Evolutionary conservation across 2,329 filamentous ascomycete species (phyloP).

Genomic region (Penicillium janthinellum): DNA sequence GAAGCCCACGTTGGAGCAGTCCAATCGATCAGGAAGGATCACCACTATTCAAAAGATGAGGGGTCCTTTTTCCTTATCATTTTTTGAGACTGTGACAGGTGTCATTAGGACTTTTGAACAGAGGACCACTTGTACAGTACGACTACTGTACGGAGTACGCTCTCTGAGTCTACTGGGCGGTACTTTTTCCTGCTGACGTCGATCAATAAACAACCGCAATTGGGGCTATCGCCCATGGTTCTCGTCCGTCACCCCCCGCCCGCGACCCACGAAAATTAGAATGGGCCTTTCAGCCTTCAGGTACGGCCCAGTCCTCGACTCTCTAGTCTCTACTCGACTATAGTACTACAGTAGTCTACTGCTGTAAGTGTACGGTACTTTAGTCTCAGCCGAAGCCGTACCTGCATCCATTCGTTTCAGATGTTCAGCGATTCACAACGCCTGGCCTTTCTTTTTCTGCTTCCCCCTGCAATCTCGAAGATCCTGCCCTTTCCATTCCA

Average conservation of each 20-base stretch:
- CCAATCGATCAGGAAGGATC: not conserved
- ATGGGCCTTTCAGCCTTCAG: not conserved
- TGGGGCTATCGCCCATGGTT: slow-evolving; percentile 17
- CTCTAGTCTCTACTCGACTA: not conserved
- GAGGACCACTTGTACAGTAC: not conserved
- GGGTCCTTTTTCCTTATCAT: not conserved
- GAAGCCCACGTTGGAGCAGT: not conserved
- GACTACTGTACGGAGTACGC: too few species aligned
- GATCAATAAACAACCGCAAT: slow-evolving; percentile 23
- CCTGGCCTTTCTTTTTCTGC: not conserved
- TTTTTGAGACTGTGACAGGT: not conserved
- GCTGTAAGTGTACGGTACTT: too few species aligned
- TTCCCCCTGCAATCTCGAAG: not conserved
- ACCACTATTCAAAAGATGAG: not conserved
- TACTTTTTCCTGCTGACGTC: not conserved
- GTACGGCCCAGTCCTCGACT: not conserved
- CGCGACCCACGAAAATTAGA: slow-evolving; percentile 7
- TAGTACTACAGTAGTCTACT: too few species aligned
- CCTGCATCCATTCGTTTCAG: not conserved
- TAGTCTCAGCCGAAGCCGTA: not conserved
- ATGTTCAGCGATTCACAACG: not conserved
- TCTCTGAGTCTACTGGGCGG: too few species aligned
- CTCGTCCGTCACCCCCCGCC: slow-evolving; percentile 10
- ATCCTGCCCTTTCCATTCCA: not conserved
- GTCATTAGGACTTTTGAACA: not conserved